phyloP scores from a whole-genome alignment of 2,329 filamentous ascomycete genomes.

The Hysterium pulicare region DNA sequence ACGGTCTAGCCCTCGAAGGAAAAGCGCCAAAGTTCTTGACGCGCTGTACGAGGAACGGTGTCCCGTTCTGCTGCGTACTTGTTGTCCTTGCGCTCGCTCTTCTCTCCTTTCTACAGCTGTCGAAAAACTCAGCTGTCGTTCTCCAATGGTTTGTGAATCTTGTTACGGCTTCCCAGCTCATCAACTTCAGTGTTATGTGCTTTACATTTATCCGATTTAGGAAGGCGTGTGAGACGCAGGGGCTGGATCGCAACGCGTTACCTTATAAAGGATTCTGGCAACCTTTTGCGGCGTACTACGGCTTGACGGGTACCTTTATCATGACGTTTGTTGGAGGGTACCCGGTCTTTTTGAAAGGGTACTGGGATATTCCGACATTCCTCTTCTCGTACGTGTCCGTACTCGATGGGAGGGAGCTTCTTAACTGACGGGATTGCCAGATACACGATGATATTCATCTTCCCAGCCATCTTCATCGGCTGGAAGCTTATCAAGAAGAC shows the following conservation, averaged over 20 bases:
- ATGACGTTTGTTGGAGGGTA: slow-evolving; percentile 78
- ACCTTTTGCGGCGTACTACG: slow-evolving; percentile 69
- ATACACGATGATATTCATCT: slow-evolving; percentile 71
- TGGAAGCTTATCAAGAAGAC: slow-evolving; percentile 72
- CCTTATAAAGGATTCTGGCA: slow-evolving; percentile 68
- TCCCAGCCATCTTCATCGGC: slow-evolving; percentile 64
- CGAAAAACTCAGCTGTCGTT: slow-evolving; percentile 64
- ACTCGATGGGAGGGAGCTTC: slow-evolving; percentile 27
- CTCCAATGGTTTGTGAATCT: slow-evolving; percentile 71
- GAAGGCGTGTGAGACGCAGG: slow-evolving; percentile 66
- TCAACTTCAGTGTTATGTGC: slow-evolving; percentile 53
- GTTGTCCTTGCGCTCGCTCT: slow-evolving; percentile 66
- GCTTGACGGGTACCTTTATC: slow-evolving; percentile 59
- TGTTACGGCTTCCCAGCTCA: slow-evolving; percentile 65
- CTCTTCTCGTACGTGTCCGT: slow-evolving; percentile 59
- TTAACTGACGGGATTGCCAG: slow-evolving; percentile 18
- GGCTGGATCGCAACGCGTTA: slow-evolving; percentile 63
- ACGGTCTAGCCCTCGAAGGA: slow-evolving; percentile 53
- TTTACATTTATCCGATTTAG: slow-evolving; percentile 70
- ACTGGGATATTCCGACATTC: slow-evolving; percentile 68
- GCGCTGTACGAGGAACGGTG: slow-evolving; percentile 59
- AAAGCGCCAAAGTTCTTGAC: slow-evolving; percentile 55
- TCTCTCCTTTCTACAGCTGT: slow-evolving; percentile 72
- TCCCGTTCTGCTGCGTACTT: slow-evolving; percentile 70
- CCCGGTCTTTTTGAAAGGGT: slow-evolving; percentile 66